These are phyloP conservation scores for Stachybotrys elegans DNA, from an alignment of 2,329 filamentous ascomycete genomes.

Conservation along the genomic window DNA sequence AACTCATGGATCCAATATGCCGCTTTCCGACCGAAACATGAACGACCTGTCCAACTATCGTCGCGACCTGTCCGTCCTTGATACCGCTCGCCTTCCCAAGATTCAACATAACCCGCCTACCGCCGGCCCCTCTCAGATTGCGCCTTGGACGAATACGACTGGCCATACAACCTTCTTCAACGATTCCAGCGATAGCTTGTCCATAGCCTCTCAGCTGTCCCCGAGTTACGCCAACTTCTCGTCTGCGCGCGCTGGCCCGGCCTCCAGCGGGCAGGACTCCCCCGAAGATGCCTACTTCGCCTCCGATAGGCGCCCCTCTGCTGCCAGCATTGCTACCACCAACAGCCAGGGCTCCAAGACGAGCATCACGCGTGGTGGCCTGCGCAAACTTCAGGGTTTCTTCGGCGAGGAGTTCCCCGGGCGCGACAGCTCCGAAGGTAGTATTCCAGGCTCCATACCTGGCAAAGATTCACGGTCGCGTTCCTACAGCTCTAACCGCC, in stretches of 20 bases:
- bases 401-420: conserved; percentile 85
- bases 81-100: conserved; percentile 55
- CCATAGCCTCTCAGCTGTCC: conserved; percentile 60
- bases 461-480: conserved; percentile 58
- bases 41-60: conserved; percentile 65
- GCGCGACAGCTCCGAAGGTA: conserved; percentile 69
- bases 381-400: conserved; percentile 83
- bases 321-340: conserved; percentile 73
- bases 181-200: conserved; percentile 68
- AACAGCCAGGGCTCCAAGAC: conserved; percentile 80
- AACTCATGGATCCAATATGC: conserved; percentile 35
- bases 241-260: conserved; percentile 20
- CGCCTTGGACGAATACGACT: conserved; percentile 48
- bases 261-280: conserved; percentile 51
- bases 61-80: conserved; percentile 65
- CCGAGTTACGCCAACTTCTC: conserved; percentile 55
- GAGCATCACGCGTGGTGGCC: conserved; percentile 63
- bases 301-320: conserved; percentile 78
- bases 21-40: conserved; percentile 47
- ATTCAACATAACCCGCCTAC: conserved; percentile 49
- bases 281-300: conserved; percentile 55
- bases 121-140: conserved; percentile 47
- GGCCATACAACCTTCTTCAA: conserved; percentile 63
- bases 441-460: conserved; percentile 44
- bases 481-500: conserved; percentile 55